A percentile compares a stretch with the other conserved stretches of the same genome.
phyloP scores from a whole-genome alignment of 345 rosid species.

The Rhodomyrtus tomentosa region DNA sequence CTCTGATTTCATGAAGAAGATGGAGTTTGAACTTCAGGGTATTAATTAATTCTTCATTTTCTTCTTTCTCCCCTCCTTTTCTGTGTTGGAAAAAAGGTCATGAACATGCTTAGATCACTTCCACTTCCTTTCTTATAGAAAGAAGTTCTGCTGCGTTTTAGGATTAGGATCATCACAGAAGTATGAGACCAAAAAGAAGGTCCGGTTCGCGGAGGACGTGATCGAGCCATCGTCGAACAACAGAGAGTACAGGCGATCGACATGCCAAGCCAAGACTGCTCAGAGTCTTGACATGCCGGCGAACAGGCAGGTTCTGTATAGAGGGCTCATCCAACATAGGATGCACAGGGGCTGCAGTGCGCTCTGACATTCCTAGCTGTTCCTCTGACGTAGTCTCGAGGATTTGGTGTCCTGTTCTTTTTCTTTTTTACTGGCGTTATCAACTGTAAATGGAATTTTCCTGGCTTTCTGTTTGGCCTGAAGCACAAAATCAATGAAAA shows the following conservation, averaged over 20 bases:
- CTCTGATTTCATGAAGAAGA: conserved; percentile 55
- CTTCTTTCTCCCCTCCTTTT: neutral
- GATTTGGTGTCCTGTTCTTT: neutral
- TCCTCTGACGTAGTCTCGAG: neutral
- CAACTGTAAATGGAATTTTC: neutral
- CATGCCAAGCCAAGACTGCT: neutral
- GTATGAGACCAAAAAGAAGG: conserved; percentile 36
- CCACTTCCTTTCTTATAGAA: neutral
- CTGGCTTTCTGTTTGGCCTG: neutral
- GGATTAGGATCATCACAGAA: conserved; percentile 6
- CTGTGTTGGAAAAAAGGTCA: neutral
- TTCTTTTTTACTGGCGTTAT: neutral
- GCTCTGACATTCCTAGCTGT: neutral
- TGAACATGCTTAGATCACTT: neutral
- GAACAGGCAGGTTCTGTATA: conserved; percentile 35
- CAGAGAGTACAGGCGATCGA: conserved; percentile 39
- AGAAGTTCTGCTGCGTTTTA: neutral
- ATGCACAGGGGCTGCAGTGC: conserved; percentile 2
- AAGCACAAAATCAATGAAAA: neutral
- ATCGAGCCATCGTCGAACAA: conserved; percentile 57
- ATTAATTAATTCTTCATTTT: neutral
- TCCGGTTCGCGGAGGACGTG: conserved; percentile 73
- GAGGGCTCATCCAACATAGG: conserved; percentile 18
- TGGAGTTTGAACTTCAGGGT: conserved; percentile 50
- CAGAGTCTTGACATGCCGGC: conserved; percentile 16